A percentile compares a stretch with the other conserved stretches of the same genome.
Evolutionary conservation across 1,284 basidiomycete genomes (phyloP).

Genomic region (Heterobasidion parviporum): DNA sequence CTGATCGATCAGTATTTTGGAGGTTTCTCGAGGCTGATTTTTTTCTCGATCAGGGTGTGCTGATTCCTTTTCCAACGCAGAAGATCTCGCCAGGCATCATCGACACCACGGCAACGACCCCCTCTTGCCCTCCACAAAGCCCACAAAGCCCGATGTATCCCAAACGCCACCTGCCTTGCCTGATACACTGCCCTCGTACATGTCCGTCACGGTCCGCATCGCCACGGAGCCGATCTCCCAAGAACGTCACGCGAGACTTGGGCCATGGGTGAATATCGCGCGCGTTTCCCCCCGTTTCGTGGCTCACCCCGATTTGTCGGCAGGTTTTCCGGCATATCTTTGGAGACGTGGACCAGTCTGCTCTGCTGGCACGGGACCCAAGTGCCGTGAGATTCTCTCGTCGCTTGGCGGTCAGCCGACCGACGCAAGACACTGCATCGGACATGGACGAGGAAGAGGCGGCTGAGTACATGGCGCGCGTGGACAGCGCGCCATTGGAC

Average conservation of each 20-base stretch:
- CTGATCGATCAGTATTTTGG: background rate
- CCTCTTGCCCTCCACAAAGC: slow-evolving; percentile 17
- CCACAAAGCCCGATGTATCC: slow-evolving; percentile 22
- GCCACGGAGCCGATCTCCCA: slow-evolving; percentile 32
- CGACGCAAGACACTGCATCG: background rate
- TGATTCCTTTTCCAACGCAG: background rate
- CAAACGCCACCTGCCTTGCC: slow-evolving; percentile 20
- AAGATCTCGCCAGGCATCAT: slow-evolving; percentile 8
- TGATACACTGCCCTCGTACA: slow-evolving; percentile 37
- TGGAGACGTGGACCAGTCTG: slow-evolving; percentile 18
- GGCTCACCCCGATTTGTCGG: background rate
- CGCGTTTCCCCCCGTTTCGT: background rate
- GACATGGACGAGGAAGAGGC: background rate
- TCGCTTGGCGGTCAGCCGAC: background rate
- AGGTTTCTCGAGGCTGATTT: background rate
- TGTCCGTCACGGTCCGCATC: slow-evolving; percentile 34
- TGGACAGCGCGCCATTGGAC: slow-evolving; percentile 8
- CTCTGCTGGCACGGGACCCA: background rate
- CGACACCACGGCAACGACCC: slow-evolving; percentile 5
- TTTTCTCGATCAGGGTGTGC: background rate
- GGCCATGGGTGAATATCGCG: slow-evolving; percentile 39
- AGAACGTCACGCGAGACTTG: slow-evolving; percentile 40
- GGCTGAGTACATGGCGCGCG: background rate
- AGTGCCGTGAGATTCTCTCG: background rate
- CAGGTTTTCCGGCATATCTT: slow-evolving; percentile 26